Percentiles rank a stretch among this genome's conserved stretches.
Conservation (phyloP, 1,284 basidiomycete species). For the Coniophora puteana region DNA sequence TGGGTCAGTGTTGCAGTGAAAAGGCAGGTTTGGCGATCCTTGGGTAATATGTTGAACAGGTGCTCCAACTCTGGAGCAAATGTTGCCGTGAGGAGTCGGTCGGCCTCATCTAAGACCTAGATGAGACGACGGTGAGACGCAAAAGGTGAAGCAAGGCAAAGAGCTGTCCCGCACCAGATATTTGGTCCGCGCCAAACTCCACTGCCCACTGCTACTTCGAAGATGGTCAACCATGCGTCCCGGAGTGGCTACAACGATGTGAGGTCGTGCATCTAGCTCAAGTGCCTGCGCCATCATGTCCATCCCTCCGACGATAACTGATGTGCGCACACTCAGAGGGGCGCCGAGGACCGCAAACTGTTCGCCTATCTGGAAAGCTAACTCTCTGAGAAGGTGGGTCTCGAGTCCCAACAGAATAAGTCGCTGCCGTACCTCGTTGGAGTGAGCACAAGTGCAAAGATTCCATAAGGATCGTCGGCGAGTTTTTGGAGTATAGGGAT, state of each 20-base stretch:
- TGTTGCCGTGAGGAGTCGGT: conserved; percentile 86
- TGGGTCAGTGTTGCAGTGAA: conserved; percentile 95
- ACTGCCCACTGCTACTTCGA: conserved; percentile 74
- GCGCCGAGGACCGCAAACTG: conserved; percentile 92
- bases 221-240: conserved; percentile 93
- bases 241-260: conserved; percentile 95
- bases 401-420: conserved; percentile 3
- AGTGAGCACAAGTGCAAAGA: conserved; percentile 91
- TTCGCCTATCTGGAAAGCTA: conserved; percentile 96
- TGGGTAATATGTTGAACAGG: conserved; percentile 78
- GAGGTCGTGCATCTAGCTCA: conserved; percentile 83
- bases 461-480: conserved; percentile 86
- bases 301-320: conserved; percentile 96
- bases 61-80: conserved; percentile 86
- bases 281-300: conserved; percentile 96
- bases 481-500: conserved; percentile 93
- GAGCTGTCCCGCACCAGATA: conserved; percentile 67
- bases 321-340: conserved; percentile 76
- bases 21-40: conserved; percentile 89
- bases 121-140: conserved; percentile 5
- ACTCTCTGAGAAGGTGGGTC: conserved; percentile 55
- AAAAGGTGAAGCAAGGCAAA: background rate
- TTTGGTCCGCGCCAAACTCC: conserved; percentile 83
- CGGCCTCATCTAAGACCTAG: conserved; percentile 94
- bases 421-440: conserved; percentile 75